Percentiles rank a stretch among this genome's conserved stretches.
Conservation (phyloP, 2,329 filamentous ascomycete species). For the Fusarium floridanum region DNA sequence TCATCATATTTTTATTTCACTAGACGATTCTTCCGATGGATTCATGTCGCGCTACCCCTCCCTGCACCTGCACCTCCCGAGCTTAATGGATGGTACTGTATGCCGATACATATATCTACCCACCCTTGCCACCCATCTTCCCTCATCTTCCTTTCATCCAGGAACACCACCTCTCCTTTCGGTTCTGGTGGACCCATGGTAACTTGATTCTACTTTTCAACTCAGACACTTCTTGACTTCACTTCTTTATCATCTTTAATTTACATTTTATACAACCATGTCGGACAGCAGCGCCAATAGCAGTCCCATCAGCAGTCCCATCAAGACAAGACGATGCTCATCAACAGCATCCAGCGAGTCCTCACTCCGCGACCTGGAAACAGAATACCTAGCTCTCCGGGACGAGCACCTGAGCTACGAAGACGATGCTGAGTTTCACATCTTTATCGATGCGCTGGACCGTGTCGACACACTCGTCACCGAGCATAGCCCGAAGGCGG, state of each 20-base stretch:
- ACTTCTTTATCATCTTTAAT: not conserved
- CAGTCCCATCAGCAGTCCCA: slow-evolving; percentile 19
- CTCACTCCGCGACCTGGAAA: slow-evolving; percentile 37
- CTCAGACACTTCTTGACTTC: not conserved
- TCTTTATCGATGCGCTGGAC: slow-evolving; percentile 44
- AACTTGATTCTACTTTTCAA: slow-evolving; percentile 3
- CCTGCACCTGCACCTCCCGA: slow-evolving; percentile 9
- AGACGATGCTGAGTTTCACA: slow-evolving; percentile 44
- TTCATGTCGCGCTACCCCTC: slow-evolving; percentile 28
- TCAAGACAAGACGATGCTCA: slow-evolving; percentile 30
- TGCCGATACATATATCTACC: slow-evolving; percentile 9
- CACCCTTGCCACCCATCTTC: slow-evolving; percentile 17
- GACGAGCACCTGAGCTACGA: slow-evolving; percentile 43
- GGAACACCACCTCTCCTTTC: not conserved
- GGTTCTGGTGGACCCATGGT: not conserved
- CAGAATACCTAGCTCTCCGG: slow-evolving; percentile 42
- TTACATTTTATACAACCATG: slow-evolving; percentile 21
- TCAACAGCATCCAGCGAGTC: slow-evolving; percentile 39
- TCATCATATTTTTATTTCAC: slow-evolving; percentile 24
- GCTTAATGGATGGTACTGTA: not conserved
- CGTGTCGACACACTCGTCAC: slow-evolving; percentile 42
- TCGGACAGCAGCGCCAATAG: slow-evolving; percentile 14
- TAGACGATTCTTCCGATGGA: slow-evolving; percentile 25
- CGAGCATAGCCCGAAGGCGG: slow-evolving; percentile 24
- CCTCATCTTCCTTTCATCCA: slow-evolving; percentile 12